These are phyloP conservation scores for Eucalyptus caleyi DNA, from an alignment of 345 rosid species.

Conservation along the genomic window DNA sequence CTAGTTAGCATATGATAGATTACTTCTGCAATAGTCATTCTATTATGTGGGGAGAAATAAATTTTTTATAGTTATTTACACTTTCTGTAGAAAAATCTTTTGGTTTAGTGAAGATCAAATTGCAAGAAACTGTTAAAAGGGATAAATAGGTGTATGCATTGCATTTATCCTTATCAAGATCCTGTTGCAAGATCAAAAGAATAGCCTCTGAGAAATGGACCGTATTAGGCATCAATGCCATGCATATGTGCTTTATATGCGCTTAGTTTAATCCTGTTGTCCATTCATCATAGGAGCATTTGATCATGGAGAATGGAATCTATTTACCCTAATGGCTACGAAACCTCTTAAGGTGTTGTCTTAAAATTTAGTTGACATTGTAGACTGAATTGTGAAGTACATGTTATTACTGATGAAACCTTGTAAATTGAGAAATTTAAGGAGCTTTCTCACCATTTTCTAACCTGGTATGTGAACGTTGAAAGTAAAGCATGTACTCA, in stretches of 20 bases:
- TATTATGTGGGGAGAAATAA: not conserved
- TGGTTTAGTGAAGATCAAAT: not conserved
- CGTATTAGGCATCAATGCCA: not conserved
- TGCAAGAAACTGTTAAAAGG: not conserved
- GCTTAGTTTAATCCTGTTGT: not conserved
- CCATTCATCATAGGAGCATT: not conserved
- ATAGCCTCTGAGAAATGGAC: not conserved
- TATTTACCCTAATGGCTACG: not conserved
- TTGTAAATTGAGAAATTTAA: not conserved
- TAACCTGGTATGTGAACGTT: not conserved
- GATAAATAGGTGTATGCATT: not conserved
- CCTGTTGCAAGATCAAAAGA: not conserved
- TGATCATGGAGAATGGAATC: not conserved
- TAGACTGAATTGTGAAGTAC: not conserved
- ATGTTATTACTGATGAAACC: not conserved
- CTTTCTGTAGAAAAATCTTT: not conserved
- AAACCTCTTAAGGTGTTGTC: not conserved
- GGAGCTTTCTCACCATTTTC: not conserved
- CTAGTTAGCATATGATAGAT: not conserved
- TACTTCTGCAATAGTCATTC: not conserved
- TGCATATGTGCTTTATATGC: not conserved
- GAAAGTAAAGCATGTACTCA: not conserved
- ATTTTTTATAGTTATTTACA: not conserved
- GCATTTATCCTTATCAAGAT: not conserved
- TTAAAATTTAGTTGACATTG: not conserved